A percentile compares a stretch with the other conserved stretches of the same genome.
These are phyloP conservation scores for Sporodiniella umbellata DNA, from an alignment of 371 early-diverging fungal species.

Conservation along the genomic window DNA sequence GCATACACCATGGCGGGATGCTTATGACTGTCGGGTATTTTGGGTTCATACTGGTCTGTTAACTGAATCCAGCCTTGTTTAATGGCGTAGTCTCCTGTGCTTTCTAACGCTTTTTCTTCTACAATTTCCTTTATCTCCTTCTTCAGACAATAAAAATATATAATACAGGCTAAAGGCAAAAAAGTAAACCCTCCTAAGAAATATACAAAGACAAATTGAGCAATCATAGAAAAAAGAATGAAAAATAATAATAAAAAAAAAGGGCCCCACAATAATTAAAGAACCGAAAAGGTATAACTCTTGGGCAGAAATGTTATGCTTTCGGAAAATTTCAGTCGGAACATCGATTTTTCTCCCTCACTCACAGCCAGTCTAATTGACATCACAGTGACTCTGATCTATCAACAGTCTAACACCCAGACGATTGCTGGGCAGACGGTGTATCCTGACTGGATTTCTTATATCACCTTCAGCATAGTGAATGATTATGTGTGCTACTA, in stretches of 20 bases:
- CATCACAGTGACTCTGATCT: too few relatives aligned
- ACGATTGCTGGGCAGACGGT: too few relatives aligned
- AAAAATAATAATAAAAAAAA: too few relatives aligned
- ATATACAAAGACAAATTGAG: conserved; percentile 14
- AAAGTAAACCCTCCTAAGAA: conserved; percentile 21
- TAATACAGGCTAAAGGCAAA: conserved; percentile 13
- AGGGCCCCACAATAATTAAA: background rate
- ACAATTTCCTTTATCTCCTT: background rate
- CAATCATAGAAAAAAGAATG: background rate
- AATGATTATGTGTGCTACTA: too few relatives aligned
- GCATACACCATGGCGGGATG: conserved; percentile 51
- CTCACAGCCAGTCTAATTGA: too few relatives aligned
- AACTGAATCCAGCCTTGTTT: conserved; percentile 43
- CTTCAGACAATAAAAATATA: conserved; percentile 7
- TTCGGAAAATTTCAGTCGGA: background rate
- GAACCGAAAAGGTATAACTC: too few relatives aligned
- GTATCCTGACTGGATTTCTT: too few relatives aligned
- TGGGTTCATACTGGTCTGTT: conserved; percentile 28
- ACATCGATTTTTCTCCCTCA: too few relatives aligned
- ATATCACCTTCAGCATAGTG: too few relatives aligned
- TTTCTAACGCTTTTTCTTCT: background rate
- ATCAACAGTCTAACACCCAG: too few relatives aligned
- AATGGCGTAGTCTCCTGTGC: conserved; percentile 6
- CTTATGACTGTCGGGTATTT: conserved; percentile 19
- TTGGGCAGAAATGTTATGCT: background rate